phyloP scores from a whole-genome alignment of 1,139 yeast genomes.

The Lodderomyces parapsilosis region DNA sequence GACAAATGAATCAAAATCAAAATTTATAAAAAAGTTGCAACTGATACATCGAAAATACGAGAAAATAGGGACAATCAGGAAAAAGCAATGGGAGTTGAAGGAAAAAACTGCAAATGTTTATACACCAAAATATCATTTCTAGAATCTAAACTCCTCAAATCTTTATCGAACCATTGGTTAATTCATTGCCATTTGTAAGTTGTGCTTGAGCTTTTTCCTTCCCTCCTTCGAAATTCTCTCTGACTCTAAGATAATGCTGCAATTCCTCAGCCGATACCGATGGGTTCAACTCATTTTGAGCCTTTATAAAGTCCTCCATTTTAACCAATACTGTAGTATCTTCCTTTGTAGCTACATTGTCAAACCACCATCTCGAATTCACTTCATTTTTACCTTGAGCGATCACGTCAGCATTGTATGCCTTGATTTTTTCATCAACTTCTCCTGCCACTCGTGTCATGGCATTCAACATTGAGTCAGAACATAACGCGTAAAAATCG shows the following conservation, averaged over 20 bases:
- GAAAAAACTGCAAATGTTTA: constrained; percentile 9
- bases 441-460: constrained; percentile 85
- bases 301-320: constrained; percentile 71
- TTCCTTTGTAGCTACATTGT: constrained; percentile 64
- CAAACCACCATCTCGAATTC: constrained; percentile 89
- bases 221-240: constrained; percentile 73
- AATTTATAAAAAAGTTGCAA: not conserved
- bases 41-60: constrained; percentile 7
- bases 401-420: constrained; percentile 41
- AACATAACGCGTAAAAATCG: constrained; percentile 92
- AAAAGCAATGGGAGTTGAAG: constrained; percentile 7
- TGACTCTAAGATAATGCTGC: constrained; percentile 72
- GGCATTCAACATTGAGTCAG: constrained; percentile 93
- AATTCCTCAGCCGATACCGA: constrained; percentile 88
- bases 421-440: constrained; percentile 64
- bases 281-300: constrained; percentile 71
- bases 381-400: constrained; percentile 37
- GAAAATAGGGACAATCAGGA: constrained; percentile 9
- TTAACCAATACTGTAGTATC: constrained; percentile 72
- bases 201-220: constrained; percentile 30
- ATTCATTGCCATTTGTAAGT: constrained; percentile 3
- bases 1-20: not conserved
- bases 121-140: constrained; percentile 10
- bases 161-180: not conserved
- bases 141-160: not conserved